phyloP scores from a whole-genome alignment of 768 basidiomycete species.

The Hortiboletus flavorubellus region DNA sequence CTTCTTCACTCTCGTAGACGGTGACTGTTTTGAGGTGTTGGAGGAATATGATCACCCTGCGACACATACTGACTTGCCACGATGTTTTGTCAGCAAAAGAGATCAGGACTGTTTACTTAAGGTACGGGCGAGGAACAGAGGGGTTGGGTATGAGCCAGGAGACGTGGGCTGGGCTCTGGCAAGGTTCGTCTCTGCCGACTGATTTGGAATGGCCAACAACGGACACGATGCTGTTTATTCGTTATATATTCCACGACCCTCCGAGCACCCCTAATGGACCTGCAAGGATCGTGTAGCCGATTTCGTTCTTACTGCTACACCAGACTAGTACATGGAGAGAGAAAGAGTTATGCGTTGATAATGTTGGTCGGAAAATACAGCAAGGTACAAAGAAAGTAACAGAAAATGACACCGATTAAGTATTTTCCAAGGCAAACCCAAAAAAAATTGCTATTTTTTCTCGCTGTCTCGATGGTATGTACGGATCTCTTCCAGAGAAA shows the following conservation, averaged over 20 bases:
- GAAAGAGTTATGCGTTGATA: too few relatives aligned
- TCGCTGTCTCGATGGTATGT: too few relatives aligned
- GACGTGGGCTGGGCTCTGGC: not conserved
- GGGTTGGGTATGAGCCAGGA: not conserved
- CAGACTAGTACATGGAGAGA: too few relatives aligned
- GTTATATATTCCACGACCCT: not conserved
- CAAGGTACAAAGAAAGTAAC: too few relatives aligned
- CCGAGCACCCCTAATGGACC: too few relatives aligned
- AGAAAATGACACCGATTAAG: too few relatives aligned
- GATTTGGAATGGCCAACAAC: not conserved
- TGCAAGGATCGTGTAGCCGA: too few relatives aligned
- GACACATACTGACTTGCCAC: not conserved
- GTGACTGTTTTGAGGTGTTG: not conserved
- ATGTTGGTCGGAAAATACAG: too few relatives aligned
- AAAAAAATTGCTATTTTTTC: too few relatives aligned
- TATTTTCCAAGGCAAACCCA: too few relatives aligned
- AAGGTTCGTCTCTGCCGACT: not conserved
- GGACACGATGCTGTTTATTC: not conserved
- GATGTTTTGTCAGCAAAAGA: not conserved
- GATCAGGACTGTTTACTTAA: too few relatives aligned
- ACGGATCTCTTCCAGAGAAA: not conserved
- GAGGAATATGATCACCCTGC: not conserved
- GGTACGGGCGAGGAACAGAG: not conserved
- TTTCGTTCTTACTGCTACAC: too few relatives aligned
- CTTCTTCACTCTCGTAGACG: not conserved